These are phyloP conservation scores for Globisporangium cystogenes DNA, from an alignment of 352 stramenopile genomes.

Conservation along the genomic window DNA sequence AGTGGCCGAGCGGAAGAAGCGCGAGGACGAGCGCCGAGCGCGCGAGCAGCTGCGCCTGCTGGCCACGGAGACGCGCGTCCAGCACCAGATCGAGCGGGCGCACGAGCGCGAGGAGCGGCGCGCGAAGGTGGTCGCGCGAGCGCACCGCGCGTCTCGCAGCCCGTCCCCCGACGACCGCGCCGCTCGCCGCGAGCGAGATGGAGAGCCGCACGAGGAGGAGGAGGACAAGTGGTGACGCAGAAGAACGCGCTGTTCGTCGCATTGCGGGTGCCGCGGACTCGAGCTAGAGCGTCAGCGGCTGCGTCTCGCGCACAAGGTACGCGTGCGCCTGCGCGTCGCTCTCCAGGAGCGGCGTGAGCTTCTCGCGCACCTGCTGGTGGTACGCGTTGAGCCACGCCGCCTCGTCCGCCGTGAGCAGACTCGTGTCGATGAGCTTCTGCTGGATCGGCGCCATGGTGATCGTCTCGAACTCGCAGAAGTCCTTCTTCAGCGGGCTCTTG, in stretches of 20 bases:
- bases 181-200: background rate
- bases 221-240: background rate
- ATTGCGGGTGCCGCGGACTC: too few species aligned
- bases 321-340: constrained; percentile 52
- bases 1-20: constrained; percentile 36
- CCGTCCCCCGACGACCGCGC: constrained; percentile 22
- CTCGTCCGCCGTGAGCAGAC: constrained; percentile 89
- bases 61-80: constrained; percentile 36
- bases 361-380: constrained; percentile 90
- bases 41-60: constrained; percentile 43
- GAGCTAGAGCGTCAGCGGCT: constrained; percentile 26
- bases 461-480: constrained; percentile 96
- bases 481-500: constrained; percentile 59
- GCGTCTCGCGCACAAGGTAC: constrained; percentile 77
- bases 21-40: constrained; percentile 38
- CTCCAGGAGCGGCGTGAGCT: constrained; percentile 87
- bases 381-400: constrained; percentile 95
- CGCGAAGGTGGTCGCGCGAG: constrained; percentile 16
- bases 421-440: constrained; percentile 94
- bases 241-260: background rate
- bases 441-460: constrained; percentile 99
- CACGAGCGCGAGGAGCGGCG: constrained; percentile 39
- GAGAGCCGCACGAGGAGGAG: background rate
- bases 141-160: constrained; percentile 31
- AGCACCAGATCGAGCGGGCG: constrained; percentile 44